Base-by-base conservation (phyloP, 2,329 filamentous ascomycete genomes). In the Amauroascus niger region DNA sequence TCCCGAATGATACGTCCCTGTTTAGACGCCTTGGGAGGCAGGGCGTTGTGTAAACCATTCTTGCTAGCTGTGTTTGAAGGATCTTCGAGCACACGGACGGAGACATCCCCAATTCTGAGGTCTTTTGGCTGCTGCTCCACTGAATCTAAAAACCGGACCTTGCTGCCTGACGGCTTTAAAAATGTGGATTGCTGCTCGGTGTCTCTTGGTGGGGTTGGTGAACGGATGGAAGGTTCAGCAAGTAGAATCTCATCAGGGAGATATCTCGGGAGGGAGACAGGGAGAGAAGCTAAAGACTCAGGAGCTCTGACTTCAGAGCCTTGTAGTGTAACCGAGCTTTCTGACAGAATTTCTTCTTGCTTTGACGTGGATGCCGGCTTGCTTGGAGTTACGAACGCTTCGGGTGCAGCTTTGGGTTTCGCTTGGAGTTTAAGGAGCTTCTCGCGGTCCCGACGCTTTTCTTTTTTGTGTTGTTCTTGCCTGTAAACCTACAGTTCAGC, bases 221-320 rank as follows among this genome's bases (percentile, higher is more conserved):
- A 71, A 22, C 73, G 68, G 8, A 63, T 62, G 28, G 69, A 66
- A 20, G 73, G 74, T 24, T 72, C 71, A 13, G 71, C 69, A 49
- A 73, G 74, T 47, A 79, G 64, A 40, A 79, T 72, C 22, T 76
- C 74, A 49, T 74, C 71, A 4, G 77, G 77, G 32, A 79, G 72
- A 20, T 79, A 68, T 37, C 69, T 71, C 5, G 76, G 76, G 11
- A 79, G 69, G n/a, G 64, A 62, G 9, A 60, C 65, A 57, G 64
- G 64, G 61, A 66, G 13, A 14, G 41, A 11, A 20, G 33, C 62
- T 58, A 65, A 54, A 16, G 35, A 47, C 8, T 49, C 51, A 8
- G 44, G 33, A 50, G 70, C 67, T 55, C 69, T 66, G 30, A 64
- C 66, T 26, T 58, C 65, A 20, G 65, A 68, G 33, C 67, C 69